Base-by-base conservation (phyloP, 768 basidiomycete genomes). In the Hericium alpestre region DNA sequence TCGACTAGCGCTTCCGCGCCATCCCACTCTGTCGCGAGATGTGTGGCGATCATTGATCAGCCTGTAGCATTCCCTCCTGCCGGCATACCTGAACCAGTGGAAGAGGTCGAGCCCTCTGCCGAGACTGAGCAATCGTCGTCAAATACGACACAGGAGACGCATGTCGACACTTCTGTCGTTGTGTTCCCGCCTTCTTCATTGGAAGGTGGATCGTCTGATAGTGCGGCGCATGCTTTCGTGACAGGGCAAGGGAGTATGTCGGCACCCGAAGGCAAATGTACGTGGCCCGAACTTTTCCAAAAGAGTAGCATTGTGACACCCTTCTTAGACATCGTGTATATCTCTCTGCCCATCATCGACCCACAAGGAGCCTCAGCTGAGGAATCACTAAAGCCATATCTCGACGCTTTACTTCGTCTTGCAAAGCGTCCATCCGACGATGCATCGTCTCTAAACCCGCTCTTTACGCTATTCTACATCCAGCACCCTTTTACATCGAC, bases 221-320 rank as follows among this genome's bases (percentile, higher is more conserved):
- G 72, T 1, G 72, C 73, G 10, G 76, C 82, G 3, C 84, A 82
- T 50, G 81, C 77, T 1, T 69, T 93, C 38, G 72, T 87, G 20
- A 80, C 82, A 1, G 92, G 91, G 2, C 81, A 85, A 64, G 84
- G 81, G 9, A 84, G 84, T 13, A 73, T 90, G 72, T 83, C 86
- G 4, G 77, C 87, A 20, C 92, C 92, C 0, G 72, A 74, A 51
- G 87, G 81, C 2, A 84, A 83, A 76, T 87, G 89, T 86, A 64
- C 63, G 83, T 73, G 16, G 13, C 11, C 38, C 9, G 4, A 32
- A 4, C 32, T 7, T 7, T 6, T 32, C 2, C 32, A 2, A 32
- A 6, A 56, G 56, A 12, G 50, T 22, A 11, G 12, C 15, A 32
- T 11, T 13, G 4, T 25, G 32, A 32, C 32, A 32, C 32, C 0